Evolutionary conservation across 345 rosid genomes (phyloP), one percentile per base, ranked within the genome.

Genomic region (Rhodamnia argentea): DNA sequence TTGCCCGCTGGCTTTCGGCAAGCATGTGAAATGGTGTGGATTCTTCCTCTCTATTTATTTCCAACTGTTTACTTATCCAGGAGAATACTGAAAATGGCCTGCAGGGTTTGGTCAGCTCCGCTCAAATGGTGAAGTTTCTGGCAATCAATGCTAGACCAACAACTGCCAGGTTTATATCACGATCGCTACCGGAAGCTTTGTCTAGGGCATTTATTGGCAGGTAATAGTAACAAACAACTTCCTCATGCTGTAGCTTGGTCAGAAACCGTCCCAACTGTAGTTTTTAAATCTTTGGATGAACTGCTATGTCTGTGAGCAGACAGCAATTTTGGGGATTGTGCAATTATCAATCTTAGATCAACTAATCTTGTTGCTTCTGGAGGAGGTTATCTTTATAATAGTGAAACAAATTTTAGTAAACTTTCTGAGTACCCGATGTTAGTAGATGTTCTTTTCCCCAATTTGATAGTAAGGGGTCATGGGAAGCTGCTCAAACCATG

Each of bases 31-130:
- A 97, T 97, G 99, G 99, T 96, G 47, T 23, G 24, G 20, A 51
- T 56, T 84, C 27, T 74, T 52, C 85, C 84, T 62, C 59, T 82
- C 37, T 29, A 70, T 18, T 70, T 86, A 62, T 29, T 83, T 53
- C 24, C n/a, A 57, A 37, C 6, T 16, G 59, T 52, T 52, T 83
- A 13, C 62, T 29, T 57, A 10, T 54, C 57, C 26, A 26, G 13
- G 60, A 83, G 44, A 13, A 18, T 83, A 83, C 62, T 83, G 44
- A 83, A 29, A 29, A 40, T 12, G 89, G 83, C 83, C 84, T 92
- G 42, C 92, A 97, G 99, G 99, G 99, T 87, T 91, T 97, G 91
- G 96, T 97, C 89, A 97, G 99, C 93, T 97, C 99, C 14, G 98
- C 99, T 82, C 99, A 97, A 90, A 92, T 97, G 98, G 98, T 95